Base-by-base conservation (phyloP, 495 filamentous ascomycete species). In the Pyrenopolyporus hunteri region DNA sequence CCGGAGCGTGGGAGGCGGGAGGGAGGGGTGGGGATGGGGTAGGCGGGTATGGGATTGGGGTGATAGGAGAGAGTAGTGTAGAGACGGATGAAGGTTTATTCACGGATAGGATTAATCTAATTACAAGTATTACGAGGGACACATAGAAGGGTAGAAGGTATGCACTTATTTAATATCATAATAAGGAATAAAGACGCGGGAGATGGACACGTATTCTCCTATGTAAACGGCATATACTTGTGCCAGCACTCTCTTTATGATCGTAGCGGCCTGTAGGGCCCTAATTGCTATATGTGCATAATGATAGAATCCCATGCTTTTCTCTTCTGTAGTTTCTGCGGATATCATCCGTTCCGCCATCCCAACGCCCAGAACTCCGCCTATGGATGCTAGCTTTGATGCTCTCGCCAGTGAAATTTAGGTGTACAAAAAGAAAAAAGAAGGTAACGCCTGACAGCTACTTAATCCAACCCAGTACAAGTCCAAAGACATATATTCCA, bases 1-100 rank as follows among this genome's bases (percentile, higher is more conserved):
- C 68, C 67, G 17, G 64, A 53, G 36, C 50, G 61, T 37, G 60
- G 67, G 57, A 57, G 31, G 56, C 53, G 33, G 46, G 28, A 33
- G 56, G 54, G 33, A 44, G 28, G 45, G 40, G 25, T 3, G 3
- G 25, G 25, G 20, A 6, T 10, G 10, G 39, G 17, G 6, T 25
- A 22, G 11, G 17, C 3, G 10, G 39, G 17, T 5, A n/a, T 23
- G 37, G 37, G 4, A 42, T 11, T 1, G 22, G 6, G 13, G 25
- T 0, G 20, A 14, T 23, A 16, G n/a, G 13, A 45, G 42, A 26
- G 26, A 9, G 26, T 4, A 9, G 26, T 9, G 26, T 29, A 9
- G 26, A 29, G 9, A 29, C 5, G 26, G 26, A 29, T 29, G 26
- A 9, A 5, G 26, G 26, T 29, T n/a, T n/a, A n/a, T n/a, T n/a